phyloP scores from a whole-genome alignment of 2,329 filamentous ascomycete species.

The Ophiostoma australiae region DNA sequence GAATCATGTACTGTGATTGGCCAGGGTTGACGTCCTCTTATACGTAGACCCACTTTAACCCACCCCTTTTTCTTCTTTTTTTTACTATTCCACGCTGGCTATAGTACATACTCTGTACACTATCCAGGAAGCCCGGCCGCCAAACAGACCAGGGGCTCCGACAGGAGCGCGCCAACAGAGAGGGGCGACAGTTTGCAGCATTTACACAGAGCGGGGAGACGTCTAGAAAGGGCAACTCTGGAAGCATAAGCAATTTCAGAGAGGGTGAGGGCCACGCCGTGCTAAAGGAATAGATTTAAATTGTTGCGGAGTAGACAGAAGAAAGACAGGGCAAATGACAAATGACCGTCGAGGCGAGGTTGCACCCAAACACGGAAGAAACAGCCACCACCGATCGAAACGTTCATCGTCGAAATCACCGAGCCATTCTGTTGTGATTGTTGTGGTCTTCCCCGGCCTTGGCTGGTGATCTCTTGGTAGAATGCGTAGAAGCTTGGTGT shows the following conservation, averaged over 20 bases:
- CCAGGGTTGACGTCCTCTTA: background rate
- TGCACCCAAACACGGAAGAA: background rate
- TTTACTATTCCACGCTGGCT: background rate
- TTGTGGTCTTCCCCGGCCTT: background rate
- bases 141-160: constrained; percentile 8
- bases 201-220: background rate
- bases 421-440: background rate
- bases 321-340: no score
- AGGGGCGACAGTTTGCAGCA: background rate
- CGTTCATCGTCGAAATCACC: background rate
- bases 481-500: background rate
- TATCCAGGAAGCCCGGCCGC: background rate
- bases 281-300: no score
- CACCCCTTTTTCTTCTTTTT: background rate
- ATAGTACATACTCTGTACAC: no score
- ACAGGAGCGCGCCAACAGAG: background rate
- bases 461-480: constrained; percentile 6
- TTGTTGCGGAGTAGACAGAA: no score
- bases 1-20: constrained; percentile 18
- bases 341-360: background rate
- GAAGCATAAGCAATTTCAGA: background rate
- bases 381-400: background rate
- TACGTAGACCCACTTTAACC: background rate
- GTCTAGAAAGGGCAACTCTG: background rate
- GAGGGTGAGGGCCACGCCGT: background rate